Evolutionary conservation across 2,329 filamentous ascomycete genomes (phyloP), one percentile per base, ranked within the genome.

Genomic region (Diaporthe batatas): DNA sequence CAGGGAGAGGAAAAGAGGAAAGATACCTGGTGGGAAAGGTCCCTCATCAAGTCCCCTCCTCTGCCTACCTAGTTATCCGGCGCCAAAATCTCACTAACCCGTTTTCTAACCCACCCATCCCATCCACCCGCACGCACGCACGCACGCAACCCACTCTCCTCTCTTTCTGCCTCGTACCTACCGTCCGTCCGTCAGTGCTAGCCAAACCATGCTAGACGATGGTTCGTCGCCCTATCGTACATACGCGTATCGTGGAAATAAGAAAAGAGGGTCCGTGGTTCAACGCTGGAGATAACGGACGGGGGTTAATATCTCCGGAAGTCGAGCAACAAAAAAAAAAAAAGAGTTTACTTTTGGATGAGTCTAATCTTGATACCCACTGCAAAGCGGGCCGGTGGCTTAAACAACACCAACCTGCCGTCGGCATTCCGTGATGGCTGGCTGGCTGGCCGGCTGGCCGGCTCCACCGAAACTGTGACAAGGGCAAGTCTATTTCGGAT

Each of bases 61-160:
- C 29, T 29, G 5, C 2, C 2, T 29, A 29, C 2, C 2, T 29
- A 29, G 29, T 29, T 29, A 29, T 29, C 29, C 29, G 29, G 21
- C 29, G 62, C 62, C 62, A 53, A 67, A 53, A 53, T 67, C 62
- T 53, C 32, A 67, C 62, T 21, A 25, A 4, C 57, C n/a, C 39
- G 8, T 36, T 11, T 44, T 5, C 11, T 29, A 29, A 29, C 29
- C 29, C 29, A 29, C 29, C 29, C 29, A 29, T 1, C 11, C 55
- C 4, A 18, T 16, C 36, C 16, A n/a, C n/a, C n/a, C n/a, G n/a
- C n/a, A n/a, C n/a, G n/a, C n/a, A n/a, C n/a, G n/a, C n/a, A n/a
- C n/a, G n/a, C n/a, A n/a, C n/a, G n/a, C 23, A 23, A 3, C 18
- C 16, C 39, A 11, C 29, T 39, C 36, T 39, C 36, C 12, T 10